These are phyloP conservation scores for Phytomonas serpens DNA, from an alignment of 208 protist genomes.

Conservation along the genomic window DNA sequence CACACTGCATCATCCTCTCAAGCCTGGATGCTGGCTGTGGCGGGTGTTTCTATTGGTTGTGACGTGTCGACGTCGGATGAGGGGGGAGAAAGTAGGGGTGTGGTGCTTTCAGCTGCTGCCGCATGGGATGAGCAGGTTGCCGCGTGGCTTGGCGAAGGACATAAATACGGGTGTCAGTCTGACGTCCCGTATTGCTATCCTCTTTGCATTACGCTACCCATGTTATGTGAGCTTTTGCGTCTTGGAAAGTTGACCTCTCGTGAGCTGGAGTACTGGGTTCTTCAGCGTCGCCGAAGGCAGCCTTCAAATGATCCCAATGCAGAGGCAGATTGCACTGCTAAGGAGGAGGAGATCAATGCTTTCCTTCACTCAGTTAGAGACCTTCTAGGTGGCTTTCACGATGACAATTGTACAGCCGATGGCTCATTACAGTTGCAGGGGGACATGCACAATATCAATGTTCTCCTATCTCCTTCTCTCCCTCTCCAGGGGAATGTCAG, in stretches of 20 bases:
- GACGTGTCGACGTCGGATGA: neutral
- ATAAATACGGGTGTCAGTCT: neutral
- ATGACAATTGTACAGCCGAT: neutral
- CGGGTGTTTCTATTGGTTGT: neutral
- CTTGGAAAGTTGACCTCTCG: neutral
- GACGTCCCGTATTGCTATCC: neutral
- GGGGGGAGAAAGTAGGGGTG: neutral
- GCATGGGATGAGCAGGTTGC: neutral
- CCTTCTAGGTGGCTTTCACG: neutral
- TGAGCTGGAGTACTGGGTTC: neutral
- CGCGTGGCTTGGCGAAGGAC: neutral
- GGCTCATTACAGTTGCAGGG: neutral
- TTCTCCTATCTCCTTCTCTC: neutral
- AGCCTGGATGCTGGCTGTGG: neutral
- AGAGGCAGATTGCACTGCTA: neutral
- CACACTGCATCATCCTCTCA: neutral
- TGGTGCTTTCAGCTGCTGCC: neutral
- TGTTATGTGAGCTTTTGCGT: conserved; percentile 8
- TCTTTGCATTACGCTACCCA: neutral
- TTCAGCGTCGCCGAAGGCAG: neutral
- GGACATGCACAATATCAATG: neutral
- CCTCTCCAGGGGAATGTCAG: neutral
- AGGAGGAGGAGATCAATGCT: neutral
- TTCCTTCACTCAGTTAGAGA: neutral
- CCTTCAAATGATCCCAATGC: neutral